These are phyloP conservation scores for Zizania palustris DNA, from an alignment of 202 grass and related monocot species.

Conservation along the genomic window DNA sequence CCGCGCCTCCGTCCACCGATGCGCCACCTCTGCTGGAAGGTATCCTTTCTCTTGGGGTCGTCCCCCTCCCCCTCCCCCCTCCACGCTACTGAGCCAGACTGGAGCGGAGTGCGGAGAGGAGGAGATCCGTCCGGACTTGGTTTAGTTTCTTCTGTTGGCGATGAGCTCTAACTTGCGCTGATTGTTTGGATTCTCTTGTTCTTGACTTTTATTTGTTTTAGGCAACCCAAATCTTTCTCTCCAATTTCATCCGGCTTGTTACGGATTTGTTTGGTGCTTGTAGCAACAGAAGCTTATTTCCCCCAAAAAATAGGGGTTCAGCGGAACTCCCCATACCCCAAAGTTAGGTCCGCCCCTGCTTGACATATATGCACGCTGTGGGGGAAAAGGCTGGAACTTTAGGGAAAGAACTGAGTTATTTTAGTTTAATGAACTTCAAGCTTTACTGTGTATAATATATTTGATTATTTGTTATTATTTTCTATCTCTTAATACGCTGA, in stretches of 20 bases:
- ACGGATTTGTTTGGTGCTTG: neutral
- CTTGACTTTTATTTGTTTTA: neutral
- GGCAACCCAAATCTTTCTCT: neutral
- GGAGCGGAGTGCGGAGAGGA: no score
- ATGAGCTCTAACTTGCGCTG: neutral
- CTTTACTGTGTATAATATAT: neutral
- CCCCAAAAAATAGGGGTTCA: neutral
- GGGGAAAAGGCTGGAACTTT: neutral
- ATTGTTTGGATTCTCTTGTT: slow-evolving; percentile 5
- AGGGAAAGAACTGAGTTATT: neutral
- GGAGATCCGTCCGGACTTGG: slow-evolving; percentile 16
- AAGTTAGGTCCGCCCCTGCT: neutral
- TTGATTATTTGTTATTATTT: neutral
- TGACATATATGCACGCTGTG: neutral
- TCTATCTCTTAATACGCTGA: slow-evolving; percentile 9
- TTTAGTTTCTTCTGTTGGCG: neutral
- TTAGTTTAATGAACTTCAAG: neutral
- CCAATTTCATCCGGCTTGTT: neutral
- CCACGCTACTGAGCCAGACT: neutral
- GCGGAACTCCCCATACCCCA: neutral
- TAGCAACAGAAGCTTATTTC: neutral
- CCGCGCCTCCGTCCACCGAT: neutral
- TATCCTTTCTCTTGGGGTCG: neutral
- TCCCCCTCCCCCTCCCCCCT: neutral
- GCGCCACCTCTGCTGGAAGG: neutral